A percentile compares a stretch with the other conserved stretches of the same genome.
phyloP scores from a whole-genome alignment of 2,329 filamentous ascomycete species.

The Botryosphaeria dothidea region DNA sequence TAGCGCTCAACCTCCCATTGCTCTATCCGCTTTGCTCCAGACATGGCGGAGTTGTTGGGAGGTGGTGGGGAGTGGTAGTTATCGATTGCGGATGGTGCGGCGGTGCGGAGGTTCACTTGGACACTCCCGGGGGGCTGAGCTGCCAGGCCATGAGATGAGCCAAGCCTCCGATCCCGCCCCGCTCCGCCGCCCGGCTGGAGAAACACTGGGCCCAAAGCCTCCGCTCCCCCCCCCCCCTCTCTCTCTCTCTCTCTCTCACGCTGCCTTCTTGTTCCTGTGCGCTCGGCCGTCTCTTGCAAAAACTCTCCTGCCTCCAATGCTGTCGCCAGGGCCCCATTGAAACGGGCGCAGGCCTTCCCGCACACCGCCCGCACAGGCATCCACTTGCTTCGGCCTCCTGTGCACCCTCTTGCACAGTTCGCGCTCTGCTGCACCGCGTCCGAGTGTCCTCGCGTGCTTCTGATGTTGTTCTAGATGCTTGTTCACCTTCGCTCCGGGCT shows the following conservation, averaged over 20 bases:
- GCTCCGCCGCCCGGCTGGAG: neutral
- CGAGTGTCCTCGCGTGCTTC: too few species aligned
- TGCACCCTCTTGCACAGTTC: neutral
- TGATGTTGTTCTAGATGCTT: too few species aligned
- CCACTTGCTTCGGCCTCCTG: neutral
- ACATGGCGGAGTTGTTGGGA: constrained; percentile 28
- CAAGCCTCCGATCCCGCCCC: neutral
- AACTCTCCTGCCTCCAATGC: neutral
- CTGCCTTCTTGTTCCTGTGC: neutral
- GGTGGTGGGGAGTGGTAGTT: neutral
- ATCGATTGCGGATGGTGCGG: constrained; percentile 1
- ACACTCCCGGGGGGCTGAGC: constrained; percentile 2
- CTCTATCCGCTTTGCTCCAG: constrained; percentile 59
- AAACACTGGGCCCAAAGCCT: neutral
- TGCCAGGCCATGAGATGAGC: constrained; percentile 14
- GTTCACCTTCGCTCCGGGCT: too few species aligned
- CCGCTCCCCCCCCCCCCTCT: neutral
- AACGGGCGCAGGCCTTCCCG: neutral
- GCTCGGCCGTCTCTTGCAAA: neutral
- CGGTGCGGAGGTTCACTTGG: neutral
- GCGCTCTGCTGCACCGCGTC: neutral
- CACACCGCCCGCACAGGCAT: neutral
- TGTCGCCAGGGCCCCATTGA: neutral
- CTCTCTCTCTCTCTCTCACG: neutral
- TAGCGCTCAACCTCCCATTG: constrained; percentile 76